Evolutionary conservation across 1,139 yeast species (phyloP).

Genomic region (Magnusiomyces suaveolens): DNA sequence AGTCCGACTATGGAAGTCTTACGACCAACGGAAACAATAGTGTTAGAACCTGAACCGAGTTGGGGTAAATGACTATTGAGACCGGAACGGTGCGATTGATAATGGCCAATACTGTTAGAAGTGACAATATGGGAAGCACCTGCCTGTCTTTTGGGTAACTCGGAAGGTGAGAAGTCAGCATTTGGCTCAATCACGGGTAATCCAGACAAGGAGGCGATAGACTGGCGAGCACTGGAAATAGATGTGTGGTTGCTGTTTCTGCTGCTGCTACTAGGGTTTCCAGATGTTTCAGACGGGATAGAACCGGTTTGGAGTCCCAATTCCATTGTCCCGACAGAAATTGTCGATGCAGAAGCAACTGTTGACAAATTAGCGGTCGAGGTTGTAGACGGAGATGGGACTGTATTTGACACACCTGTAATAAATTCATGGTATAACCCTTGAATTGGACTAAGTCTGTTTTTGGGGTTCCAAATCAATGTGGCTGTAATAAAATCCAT

Average conservation of each 20-base stretch:
- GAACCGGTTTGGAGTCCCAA: background rate
- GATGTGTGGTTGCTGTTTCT: background rate
- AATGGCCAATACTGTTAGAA: background rate
- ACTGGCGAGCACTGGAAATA: background rate
- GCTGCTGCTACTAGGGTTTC: background rate
- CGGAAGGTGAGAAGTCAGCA: background rate
- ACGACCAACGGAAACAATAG: background rate
- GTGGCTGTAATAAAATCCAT: conserved; percentile 32
- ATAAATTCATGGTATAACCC: conserved; percentile 40
- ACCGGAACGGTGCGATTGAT: background rate
- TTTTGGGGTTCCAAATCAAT: conserved; percentile 49
- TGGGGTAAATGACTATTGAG: no score
- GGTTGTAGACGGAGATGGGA: background rate
- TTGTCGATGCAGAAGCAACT: background rate
- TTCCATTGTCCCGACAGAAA: background rate
- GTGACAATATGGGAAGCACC: background rate
- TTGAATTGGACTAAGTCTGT: conserved; percentile 38
- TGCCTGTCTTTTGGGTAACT: background rate
- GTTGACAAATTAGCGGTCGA: background rate
- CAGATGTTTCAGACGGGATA: background rate
- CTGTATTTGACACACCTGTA: conserved; percentile 19
- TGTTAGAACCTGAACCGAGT: background rate
- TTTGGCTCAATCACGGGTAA: conserved; percentile 7
- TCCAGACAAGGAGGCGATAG: background rate
- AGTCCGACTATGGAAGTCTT: background rate